Percentiles rank a stretch among this genome's conserved stretches.
phyloP scores from a whole-genome alignment of 345 rosid genomes.

The Durio zibethinus region DNA sequence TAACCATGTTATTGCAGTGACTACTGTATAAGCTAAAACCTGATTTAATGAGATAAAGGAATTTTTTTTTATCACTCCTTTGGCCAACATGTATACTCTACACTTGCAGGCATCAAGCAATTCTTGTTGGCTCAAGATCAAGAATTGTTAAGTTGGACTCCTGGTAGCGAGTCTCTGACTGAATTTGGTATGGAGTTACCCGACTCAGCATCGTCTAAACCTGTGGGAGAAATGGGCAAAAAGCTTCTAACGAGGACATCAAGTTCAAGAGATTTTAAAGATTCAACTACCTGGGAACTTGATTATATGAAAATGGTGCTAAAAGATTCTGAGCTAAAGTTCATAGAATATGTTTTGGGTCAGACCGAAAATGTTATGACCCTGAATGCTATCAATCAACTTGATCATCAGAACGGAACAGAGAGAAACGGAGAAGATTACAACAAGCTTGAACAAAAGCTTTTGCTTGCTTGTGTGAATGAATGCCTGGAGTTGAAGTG shows the following conservation, averaged over 20 bases:
- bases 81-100: background rate
- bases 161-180: conserved; percentile 18
- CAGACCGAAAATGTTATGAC: conserved; percentile 35
- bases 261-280: conserved; percentile 21
- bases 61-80: background rate
- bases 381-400: conserved; percentile 41
- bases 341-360: conserved; percentile 43
- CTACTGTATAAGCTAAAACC: background rate
- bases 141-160: conserved; percentile 14
- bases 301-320: conserved; percentile 52
- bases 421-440: conserved; percentile 35
- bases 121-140: conserved; percentile 21
- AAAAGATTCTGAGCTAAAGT: conserved; percentile 34
- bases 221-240: conserved; percentile 22
- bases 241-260: conserved; percentile 19
- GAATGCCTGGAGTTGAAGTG: conserved; percentile 46
- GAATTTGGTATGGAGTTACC: conserved; percentile 33
- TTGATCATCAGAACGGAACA: conserved; percentile 37
- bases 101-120: conserved; percentile 30
- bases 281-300: conserved; percentile 50
- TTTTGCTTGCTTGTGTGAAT: conserved; percentile 51
- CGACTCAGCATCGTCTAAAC: conserved; percentile 42
- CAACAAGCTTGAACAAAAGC: conserved; percentile 43
- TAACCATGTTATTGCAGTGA: background rate
- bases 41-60: background rate